Percentiles rank a stretch among this genome's conserved stretches.
Evolutionary conservation across 345 rosid species (phyloP).

Genomic region (Hirschfeldia incana): DNA sequence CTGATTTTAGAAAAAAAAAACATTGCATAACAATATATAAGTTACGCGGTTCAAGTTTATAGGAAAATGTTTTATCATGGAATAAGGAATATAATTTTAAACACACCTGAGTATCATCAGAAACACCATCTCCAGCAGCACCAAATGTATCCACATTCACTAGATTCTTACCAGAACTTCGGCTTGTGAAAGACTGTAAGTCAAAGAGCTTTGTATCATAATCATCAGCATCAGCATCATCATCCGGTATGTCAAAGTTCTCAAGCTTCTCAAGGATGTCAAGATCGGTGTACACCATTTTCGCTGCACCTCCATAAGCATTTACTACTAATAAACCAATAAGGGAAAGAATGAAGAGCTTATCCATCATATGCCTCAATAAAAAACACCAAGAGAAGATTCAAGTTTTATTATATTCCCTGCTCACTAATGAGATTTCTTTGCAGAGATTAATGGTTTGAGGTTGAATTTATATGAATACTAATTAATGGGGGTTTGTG

Average conservation of each 20-base stretch:
- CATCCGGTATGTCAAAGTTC: conserved; percentile 55
- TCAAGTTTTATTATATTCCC: not conserved
- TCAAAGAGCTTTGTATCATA: conserved; percentile 42
- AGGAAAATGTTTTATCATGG: not conserved
- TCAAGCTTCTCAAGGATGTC: conserved; percentile 51
- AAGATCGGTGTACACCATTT: conserved; percentile 44
- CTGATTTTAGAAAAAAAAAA: conserved; percentile 43
- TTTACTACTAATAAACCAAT: conserved; percentile 53
- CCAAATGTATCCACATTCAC: conserved; percentile 96
- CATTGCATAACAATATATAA: conserved; percentile 13
- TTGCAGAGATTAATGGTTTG: conserved; percentile 45
- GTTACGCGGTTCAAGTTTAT: not conserved
- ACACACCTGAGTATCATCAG: conserved; percentile 91
- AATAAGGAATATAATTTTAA: not conserved
- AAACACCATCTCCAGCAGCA: conserved; percentile 89
- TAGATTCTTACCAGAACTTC: conserved; percentile 61
- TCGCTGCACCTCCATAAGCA: conserved; percentile 59
- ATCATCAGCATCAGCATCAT: conserved; percentile 51
- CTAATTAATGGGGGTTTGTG: conserved; percentile 46
- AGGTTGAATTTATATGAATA: conserved; percentile 61
- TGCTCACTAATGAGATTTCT: conserved; percentile 11
- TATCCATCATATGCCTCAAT: conserved; percentile 56
- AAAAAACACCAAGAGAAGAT: conserved; percentile 6
- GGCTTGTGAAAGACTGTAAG: conserved; percentile 55
- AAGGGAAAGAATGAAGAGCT: conserved; percentile 50